Conservation (phyloP, 2,329 filamentous ascomycete genomes). For the Fusarium bactridioides region DNA sequence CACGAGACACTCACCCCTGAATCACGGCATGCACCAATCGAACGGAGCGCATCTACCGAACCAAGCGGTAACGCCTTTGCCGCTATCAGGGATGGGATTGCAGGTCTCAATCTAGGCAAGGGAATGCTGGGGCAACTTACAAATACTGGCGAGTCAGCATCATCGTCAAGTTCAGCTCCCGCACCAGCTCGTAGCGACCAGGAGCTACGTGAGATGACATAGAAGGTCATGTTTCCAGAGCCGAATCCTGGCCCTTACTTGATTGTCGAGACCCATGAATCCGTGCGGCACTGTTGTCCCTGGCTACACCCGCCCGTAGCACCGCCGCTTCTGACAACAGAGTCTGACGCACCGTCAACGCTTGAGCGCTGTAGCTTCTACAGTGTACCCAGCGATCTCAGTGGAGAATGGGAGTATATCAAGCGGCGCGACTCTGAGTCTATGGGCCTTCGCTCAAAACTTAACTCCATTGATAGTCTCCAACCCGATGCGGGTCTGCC, state of each 20-base stretch:
- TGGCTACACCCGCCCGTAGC: background rate
- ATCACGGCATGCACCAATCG: constrained; percentile 47
- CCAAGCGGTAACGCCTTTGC: constrained; percentile 52
- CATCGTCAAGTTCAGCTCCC: constrained; percentile 22
- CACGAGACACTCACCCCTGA: constrained; percentile 59
- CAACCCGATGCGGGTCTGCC: background rate
- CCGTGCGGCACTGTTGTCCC: constrained; percentile 24
- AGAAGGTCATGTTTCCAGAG: constrained; percentile 51
- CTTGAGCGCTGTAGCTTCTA: constrained; percentile 1
- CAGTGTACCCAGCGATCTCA: constrained; percentile 19
- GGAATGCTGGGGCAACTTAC: constrained; percentile 51
- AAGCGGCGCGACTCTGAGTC: constrained; percentile 1
- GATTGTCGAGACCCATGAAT: constrained; percentile 44
- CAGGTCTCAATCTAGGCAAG: constrained; percentile 58
- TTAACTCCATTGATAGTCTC: background rate
- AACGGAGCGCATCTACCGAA: constrained; percentile 57
- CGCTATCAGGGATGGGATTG: constrained; percentile 58
- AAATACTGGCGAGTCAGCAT: constrained; percentile 35
- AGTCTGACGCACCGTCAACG: background rate
- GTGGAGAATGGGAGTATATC: constrained; percentile 32
- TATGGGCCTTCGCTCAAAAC: background rate
- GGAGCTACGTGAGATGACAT: constrained; percentile 57
- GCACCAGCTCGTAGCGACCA: constrained; percentile 46
- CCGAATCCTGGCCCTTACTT: constrained; percentile 45
- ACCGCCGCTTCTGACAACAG: constrained; percentile 8